Base-by-base conservation (phyloP, 2,329 filamentous ascomycete species). In the Penicillium fuscoglaucum region DNA sequence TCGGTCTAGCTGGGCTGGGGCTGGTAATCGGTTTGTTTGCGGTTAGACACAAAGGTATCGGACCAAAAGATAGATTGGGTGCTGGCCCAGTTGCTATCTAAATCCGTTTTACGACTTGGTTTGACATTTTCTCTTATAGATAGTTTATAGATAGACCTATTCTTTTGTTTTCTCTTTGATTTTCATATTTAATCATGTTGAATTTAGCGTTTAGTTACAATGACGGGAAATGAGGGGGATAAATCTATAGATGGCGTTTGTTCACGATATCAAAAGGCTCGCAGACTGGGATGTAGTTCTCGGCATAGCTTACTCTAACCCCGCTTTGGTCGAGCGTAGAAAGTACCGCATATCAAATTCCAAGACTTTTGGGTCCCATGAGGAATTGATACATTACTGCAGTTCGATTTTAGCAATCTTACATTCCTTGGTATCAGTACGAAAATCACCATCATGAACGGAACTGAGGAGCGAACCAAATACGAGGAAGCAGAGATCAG, bases 1-100 rank as follows among this genome's bases (percentile, higher is more conserved):
- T 73, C 9, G 77, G 73, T 1, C 63, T 79, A 10, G 76, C 76
- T 2, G 74, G 70, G 0, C 52, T 79, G 5, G 76, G 76, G 0
- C 59, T 79, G 8, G 39, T 35, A 6, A 56, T 67, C 39, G 63
- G 65, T 3, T 10, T 66, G 8, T 5, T 68, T n/a, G 58, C 60
- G 0, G 66, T 68, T 15, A 52, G 59, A 24, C 58, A 63, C 49
- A 67, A 59, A 49, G 64, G 65, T 9, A 67, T 63, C 15, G 63
- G 59, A 3, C 64, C 65, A 6, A 58, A 66, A 33, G 62, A 67
- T 35, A 53, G 65, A 58, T 35, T 62, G 9, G 61, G 58, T 12
- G 55, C 55, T 6, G 64, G 55, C 19, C 56, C 59, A 4, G 61
- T 66, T 26, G 61, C 57, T n/a, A 19, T 65, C 19, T 67, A 51